Percentiles rank a stretch among this genome's conserved stretches.
Conservation (phyloP, 2,329 filamentous ascomycete genomes). For the Madurella fahalii region DNA sequence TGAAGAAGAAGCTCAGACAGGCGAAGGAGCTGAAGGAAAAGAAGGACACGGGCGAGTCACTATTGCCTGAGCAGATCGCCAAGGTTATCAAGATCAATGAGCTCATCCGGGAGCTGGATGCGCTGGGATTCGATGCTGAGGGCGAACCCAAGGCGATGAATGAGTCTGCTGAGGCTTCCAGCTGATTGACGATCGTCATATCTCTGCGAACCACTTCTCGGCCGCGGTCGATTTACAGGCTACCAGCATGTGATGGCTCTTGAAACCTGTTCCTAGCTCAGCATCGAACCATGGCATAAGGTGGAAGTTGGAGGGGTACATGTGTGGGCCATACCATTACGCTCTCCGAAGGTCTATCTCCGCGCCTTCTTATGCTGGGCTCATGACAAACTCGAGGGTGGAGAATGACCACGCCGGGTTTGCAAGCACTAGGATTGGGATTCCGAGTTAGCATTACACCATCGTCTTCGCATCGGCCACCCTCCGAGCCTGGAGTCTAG, state of each 20-base stretch:
- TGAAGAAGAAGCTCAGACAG: slow-evolving; percentile 93
- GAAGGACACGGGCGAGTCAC: slow-evolving; percentile 76
- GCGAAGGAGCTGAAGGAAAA: slow-evolving; percentile 86
- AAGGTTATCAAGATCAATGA: slow-evolving; percentile 98
- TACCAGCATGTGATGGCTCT: background rate
- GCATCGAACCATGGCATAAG: no score
- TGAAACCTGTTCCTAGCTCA: no score
- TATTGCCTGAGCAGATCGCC: slow-evolving; percentile 91
- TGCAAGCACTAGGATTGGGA: no score
- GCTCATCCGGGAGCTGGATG: slow-evolving; percentile 80
- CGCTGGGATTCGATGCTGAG: slow-evolving; percentile 76
- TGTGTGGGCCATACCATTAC: no score
- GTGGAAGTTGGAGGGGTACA: no score
- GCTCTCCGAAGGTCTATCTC: no score
- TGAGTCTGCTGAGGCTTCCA: background rate
- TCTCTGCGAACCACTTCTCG: background rate
- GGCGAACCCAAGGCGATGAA: slow-evolving; percentile 50
- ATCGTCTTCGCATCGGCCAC: no score
- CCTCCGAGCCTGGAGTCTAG: no score
- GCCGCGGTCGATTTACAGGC: background rate
- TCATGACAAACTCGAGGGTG: no score
- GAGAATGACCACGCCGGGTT: no score
- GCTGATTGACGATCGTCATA: background rate
- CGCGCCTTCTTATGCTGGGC: no score
- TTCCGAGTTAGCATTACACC: no score